phyloP scores from a whole-genome alignment of 1,284 basidiomycete genomes.

The Sporisorium scitamineum region DNA sequence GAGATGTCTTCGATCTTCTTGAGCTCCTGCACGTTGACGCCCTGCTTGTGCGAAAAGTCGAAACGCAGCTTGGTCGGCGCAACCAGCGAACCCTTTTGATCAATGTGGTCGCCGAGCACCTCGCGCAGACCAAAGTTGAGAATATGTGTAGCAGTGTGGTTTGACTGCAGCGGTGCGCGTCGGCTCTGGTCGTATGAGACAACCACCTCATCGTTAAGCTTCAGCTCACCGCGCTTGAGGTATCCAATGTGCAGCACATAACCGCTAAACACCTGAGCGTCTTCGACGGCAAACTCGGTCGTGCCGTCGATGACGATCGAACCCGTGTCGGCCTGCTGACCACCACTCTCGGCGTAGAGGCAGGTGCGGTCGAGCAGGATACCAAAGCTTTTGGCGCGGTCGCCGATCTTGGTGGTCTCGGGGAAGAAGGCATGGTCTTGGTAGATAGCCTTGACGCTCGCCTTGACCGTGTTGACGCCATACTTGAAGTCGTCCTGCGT shows the following conservation, averaged over 20 bases:
- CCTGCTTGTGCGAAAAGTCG: constrained; percentile 96
- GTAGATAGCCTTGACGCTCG: constrained; percentile 87
- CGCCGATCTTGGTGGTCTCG: constrained; percentile 66
- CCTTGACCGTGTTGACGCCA: constrained; percentile 77
- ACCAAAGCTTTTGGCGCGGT: constrained; percentile 78
- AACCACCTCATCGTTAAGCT: constrained; percentile 78
- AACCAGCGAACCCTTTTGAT: constrained; percentile 97
- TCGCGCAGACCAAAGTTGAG: constrained; percentile 94
- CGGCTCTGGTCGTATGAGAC: constrained; percentile 82
- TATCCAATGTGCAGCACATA: constrained; percentile 90
- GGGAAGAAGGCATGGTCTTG: constrained; percentile 80
- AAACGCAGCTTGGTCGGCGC: constrained; percentile 95
- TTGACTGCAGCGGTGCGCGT: constrained; percentile 93
- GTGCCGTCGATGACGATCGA: constrained; percentile 91
- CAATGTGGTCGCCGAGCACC: constrained; percentile 93
- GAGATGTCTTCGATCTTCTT: constrained; percentile 85
- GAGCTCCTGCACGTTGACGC: constrained; percentile 81
- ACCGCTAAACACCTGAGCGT: constrained; percentile 88
- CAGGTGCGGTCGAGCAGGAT: constrained; percentile 92
- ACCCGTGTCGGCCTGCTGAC: constrained; percentile 96
- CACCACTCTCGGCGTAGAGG: constrained; percentile 97
- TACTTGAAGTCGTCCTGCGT: constrained; percentile 94
- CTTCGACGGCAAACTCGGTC: constrained; percentile 91
- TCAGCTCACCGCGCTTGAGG: constrained; percentile 81
- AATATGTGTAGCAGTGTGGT: constrained; percentile 98